Conservation (phyloP, 306 rosid species). For the Acacia crassicarpa region DNA sequence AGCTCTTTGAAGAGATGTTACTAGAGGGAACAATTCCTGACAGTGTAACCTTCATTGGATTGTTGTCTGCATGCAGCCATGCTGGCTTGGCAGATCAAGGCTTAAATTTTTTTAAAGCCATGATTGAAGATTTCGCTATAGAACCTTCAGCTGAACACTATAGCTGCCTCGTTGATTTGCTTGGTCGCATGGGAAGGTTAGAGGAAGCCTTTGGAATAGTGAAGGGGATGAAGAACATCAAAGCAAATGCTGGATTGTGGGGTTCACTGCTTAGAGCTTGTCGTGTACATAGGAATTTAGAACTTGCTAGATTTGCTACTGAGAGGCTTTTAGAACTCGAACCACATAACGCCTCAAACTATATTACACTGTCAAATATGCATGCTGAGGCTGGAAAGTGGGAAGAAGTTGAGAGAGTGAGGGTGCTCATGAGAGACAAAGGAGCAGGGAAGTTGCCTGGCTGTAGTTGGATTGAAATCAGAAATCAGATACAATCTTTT, state of each 20-base stretch:
- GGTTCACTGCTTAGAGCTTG: conserved; percentile 79
- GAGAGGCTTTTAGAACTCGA: conserved; percentile 71
- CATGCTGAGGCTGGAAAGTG: conserved; percentile 76
- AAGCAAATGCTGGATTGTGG: conserved; percentile 71
- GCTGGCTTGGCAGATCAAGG: conserved; percentile 64
- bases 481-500: conserved; percentile 56
- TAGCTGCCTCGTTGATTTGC: conserved; percentile 77
- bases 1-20: conserved; percentile 59
- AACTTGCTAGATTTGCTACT: conserved; percentile 56
- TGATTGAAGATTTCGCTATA: conserved; percentile 56
- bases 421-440: conserved; percentile 58
- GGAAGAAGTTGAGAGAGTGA: conserved; percentile 71
- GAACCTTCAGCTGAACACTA: conserved; percentile 71
- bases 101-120: conserved; percentile 49
- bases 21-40: conserved; percentile 52
- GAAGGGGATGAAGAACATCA: conserved; percentile 60
- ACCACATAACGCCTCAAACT: conserved; percentile 66
- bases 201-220: conserved; percentile 68
- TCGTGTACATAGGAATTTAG: conserved; percentile 53
- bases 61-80: conserved; percentile 82
- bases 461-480: conserved; percentile 78
- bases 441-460: conserved; percentile 69
- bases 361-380: conserved; percentile 74
- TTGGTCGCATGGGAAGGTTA: conserved; percentile 74
- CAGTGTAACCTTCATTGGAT: conserved; percentile 63